Evolutionary conservation across 371 early-diverging fungal genomes (phyloP), one percentile per base, ranked within the genome.

Genomic region (Mortierella sp.): DNA sequence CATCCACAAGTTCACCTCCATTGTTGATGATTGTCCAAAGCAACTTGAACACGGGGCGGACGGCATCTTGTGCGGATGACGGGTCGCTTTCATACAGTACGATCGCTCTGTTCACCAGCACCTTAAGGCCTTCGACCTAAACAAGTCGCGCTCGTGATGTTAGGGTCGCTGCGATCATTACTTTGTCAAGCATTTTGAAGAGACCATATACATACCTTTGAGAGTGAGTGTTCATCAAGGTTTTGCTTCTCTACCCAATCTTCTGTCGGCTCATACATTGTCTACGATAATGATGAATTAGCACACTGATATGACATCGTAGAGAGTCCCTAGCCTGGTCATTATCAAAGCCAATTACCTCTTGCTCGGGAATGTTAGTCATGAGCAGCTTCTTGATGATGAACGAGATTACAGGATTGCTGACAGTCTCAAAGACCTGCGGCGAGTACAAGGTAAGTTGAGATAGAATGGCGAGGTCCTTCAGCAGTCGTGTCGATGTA

Each of bases 201-300:
- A 17, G 17, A 3, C 10, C 37, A 37, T 37, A 13, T 44, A 7
- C 22, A 13, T 58, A 89, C 86, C 81, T 88, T 90, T 51, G 83
- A 55, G 50, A 79, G 64, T 10, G 83, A 83, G 49, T 85, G 84
- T 16, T 74, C 80, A 13, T 83, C 83, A 45, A 92, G 67, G 2
- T 83, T 74, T 7, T 70, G 67, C 54, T 81, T 86, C 22, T 84
- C 80, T 17, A 86, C 81, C 91, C 91, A 91, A 14, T 90, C 89
- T 0, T 63, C 69, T 19, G 79, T 78, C 21, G 60, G 22, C 13
- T 54, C 58, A 29, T 66, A 77, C 14, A 56, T 40, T 28, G 63
- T 47, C 71, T 72, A 65, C 25, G 25, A 21, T n/a, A 31, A 21
- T 19, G 40, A 39, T 16, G 22, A 0, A 22, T 48, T 21, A 37